Evolutionary conservation across 2,329 filamentous ascomycete species (phyloP), one percentile per base, ranked within the genome.

Genomic region (Triangularia setosa): DNA sequence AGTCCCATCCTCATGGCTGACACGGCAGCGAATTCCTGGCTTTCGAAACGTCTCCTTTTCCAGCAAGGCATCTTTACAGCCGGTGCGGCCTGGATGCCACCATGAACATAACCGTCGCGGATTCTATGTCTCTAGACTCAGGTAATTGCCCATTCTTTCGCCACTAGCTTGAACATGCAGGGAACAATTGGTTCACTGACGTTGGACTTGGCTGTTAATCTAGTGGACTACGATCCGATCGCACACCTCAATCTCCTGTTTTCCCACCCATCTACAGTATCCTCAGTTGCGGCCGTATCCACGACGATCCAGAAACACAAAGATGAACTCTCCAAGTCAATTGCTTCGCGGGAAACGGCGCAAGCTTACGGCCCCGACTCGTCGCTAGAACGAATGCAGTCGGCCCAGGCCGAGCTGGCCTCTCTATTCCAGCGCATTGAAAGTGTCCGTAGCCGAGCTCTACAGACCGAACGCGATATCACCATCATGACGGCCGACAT

Each of bases 401-500:
- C 90, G 59, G 93, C 95, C 54, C 94, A 97, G 79, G 85, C 87
- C 63, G 95, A 98, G 79, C 87, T 99, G 67, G 90, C 90, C 18
- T 89, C 90, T 70, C 87, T 99, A 44, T 97, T 99, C 82, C 87
- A 88, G 72, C 96, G 96, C 79, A 97, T 99, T 76, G 94, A 98
- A 76, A 91, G 89, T 69, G 94, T 99, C 62, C 91, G 93, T 62
- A 89, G 90, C 72, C 88, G 94, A 60, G 95, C 95, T 40, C 86
- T 96, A 71, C 88, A 93, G 81, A 98, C 95, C 21, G 95, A 99
- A 78, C 90, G 93, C 75, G 90, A 93, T 69, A 99, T 99, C 74
- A 97, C 94, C 56, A 93, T 93, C 70, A 99, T 99, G 95, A 99
- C 95, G 66, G 93, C 95, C 64, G 95, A 99, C 74, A 99, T 99